Evolutionary conservation across 495 filamentous ascomycete species (phyloP).

Genomic region (Pseudomonodictys pantanalensis): DNA sequence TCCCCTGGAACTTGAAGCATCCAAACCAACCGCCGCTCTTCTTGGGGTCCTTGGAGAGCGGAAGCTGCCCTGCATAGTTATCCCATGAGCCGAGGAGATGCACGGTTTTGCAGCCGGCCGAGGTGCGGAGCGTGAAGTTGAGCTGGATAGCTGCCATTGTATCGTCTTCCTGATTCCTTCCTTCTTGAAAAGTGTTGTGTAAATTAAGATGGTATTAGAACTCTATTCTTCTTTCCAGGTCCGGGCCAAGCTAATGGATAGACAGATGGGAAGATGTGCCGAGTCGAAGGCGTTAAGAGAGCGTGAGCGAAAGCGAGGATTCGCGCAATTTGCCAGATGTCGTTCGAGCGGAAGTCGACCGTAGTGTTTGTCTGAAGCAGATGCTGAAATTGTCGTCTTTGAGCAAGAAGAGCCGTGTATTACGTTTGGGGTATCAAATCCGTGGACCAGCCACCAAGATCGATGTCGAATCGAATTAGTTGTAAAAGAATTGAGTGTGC

Average conservation of each 20-base stretch:
- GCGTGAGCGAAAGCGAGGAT: constrained; percentile 22
- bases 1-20: constrained; percentile 90
- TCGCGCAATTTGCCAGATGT: constrained; percentile 21
- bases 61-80: constrained; percentile 89
- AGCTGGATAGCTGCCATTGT: constrained; percentile 46
- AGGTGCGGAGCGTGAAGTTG: constrained; percentile 77
- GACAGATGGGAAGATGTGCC: constrained; percentile 9
- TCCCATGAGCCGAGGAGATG: constrained; percentile 98
- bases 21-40: constrained; percentile 89
- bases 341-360: neutral
- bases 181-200: constrained; percentile 13
- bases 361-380: neutral
- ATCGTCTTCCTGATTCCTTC: constrained; percentile 19
- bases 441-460: constrained; percentile 46
- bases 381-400: constrained; percentile 20
- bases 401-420: constrained; percentile 44
- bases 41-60: constrained; percentile 79
- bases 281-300: constrained; percentile 26
- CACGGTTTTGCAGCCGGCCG: constrained; percentile 94
- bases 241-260: constrained; percentile 23
- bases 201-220: too few relatives aligned
- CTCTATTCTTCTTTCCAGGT: constrained; percentile 19
- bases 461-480: constrained; percentile 28
- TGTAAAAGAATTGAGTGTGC: constrained; percentile 20
- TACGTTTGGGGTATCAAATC: constrained; percentile 32